Base-by-base conservation (phyloP, 768 basidiomycete species). In the Crucibulum laeve region DNA sequence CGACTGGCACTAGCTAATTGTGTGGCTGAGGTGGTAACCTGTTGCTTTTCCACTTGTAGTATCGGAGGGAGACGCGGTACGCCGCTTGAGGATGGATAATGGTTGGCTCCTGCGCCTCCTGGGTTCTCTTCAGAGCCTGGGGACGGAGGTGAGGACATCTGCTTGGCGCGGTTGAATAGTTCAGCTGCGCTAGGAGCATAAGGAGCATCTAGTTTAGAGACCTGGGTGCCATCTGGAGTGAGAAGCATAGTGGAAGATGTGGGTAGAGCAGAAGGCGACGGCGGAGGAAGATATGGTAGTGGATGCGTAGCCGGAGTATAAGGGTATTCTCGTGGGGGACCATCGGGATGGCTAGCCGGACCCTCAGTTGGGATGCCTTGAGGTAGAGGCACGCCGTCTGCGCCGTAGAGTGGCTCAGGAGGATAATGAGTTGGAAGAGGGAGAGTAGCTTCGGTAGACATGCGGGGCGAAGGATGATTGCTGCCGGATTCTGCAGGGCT, bases 1-100 rank as follows among this genome's bases (percentile, higher is more conserved):
- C 93, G 74, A 60, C 87, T 92, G 40, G 88, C 88, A 59, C 90
- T 92, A 10, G 93, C 93, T 2, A 87, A 76, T 63, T 94, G 91
- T 1, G 93, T 97, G 19, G 93, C 93, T 13, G 85, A 85, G 17
- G 93, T 95, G 32, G 93, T 97, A 24, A 97, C 93, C 64, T 91
- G 90, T 68, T 91, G 87, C 67, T 91, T 92, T 68, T 92, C 90
- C 40, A 92, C 90, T 64, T 91, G 89, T 24, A 90, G 67, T 57
- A 92, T 91, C 38, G 87, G 90, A 28, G 90, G 90, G 3, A 92
- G 71, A 40, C 76, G 68, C 4, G 73, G 73, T 4, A 76, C 76
- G 40, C 72, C 71, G 34, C 63, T 67, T 25, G 74, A 70, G 4
- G 75, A 73, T 1, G 76, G 75, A 53, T 77, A 77, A 58, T 77